Base-by-base conservation (phyloP, 352 stramenopile species). In the Thalassiosira livingstoniorum region DNA sequence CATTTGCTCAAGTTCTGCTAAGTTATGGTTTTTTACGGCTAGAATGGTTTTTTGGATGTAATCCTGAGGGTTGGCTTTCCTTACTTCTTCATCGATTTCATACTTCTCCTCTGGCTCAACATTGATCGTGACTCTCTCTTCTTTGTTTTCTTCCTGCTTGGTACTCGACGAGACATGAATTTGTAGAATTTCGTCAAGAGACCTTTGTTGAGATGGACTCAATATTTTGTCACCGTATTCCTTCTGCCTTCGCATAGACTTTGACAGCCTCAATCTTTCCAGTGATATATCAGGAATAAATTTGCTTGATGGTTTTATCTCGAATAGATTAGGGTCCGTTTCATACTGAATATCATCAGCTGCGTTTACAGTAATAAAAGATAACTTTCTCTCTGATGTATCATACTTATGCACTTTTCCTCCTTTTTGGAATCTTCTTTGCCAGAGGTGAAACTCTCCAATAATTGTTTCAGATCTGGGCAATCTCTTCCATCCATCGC, bases 1-100 rank as follows among this genome's bases (percentile, higher is more conserved):
- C 29, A 93, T 89, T 60, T 94, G 72, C 82, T 98, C 95, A 31
- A 98, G 87, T 82, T 96, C 64, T 62, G 84, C 68, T 43, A 93
- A 80, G 57, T 95, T 90, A 21, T 84, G 66, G 68, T 87, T 87
- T 78, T 92, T 92, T 11, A 91, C 85, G 25, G 85, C 83, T 57
- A 91, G 51, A 39, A 93, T 85, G 25, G 89, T 83, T 31, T 66
- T 80, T 29, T 75, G 54, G 1, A 75, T 55, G 62, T 64, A 47
- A 74, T 85, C 68, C 7, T 70, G 66, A 55, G 62, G n/a, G 66
- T 61, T 79, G 10, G 65, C 34, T 0, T 83, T 18, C 32, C 35
- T 42, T 78, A 34, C 2, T n/a, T 55, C 27, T 15, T 79, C 61
- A 62, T 81, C 51, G 57, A n/a, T 43, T 42, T 64, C 55, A 54